Evolutionary conservation across 2,329 filamentous ascomycete species (phyloP).

Genomic region (Trichophyton mentagrophytes): DNA sequence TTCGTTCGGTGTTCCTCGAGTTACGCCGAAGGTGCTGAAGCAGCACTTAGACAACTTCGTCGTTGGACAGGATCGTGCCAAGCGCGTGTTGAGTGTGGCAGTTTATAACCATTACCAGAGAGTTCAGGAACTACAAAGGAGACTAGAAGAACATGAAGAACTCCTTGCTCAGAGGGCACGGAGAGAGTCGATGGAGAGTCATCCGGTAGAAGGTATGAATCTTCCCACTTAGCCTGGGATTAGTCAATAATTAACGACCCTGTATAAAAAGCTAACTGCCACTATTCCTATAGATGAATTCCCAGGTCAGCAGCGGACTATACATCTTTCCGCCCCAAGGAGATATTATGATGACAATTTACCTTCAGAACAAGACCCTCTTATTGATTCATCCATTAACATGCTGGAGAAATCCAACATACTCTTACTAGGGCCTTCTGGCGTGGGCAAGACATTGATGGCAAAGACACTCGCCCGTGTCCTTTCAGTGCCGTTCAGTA

Average conservation of each 20-base stretch:
- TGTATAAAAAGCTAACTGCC: not conserved
- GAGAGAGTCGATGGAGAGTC: conserved; percentile 53
- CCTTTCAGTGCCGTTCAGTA: conserved; percentile 89
- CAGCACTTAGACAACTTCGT: conserved; percentile 90
- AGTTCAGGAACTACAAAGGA: conserved; percentile 60
- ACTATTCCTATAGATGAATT: conserved; percentile 42
- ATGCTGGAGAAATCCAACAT: conserved; percentile 95
- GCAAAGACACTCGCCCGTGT: conserved; percentile 76
- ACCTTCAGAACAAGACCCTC: conserved; percentile 24
- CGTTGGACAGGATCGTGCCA: conserved; percentile 81
- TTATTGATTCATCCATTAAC: conserved; percentile 47
- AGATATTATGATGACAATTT: conserved; percentile 16
- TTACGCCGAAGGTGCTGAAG: conserved; percentile 60
- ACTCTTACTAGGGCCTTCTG: conserved; percentile 77
- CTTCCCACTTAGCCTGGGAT: no score
- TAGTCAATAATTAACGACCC: not conserved
- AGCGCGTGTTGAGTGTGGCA: conserved; percentile 83
- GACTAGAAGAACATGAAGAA: conserved; percentile 68
- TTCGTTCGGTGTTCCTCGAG: conserved; percentile 42
- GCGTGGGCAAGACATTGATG: conserved; percentile 94
- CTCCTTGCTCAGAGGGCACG: conserved; percentile 57
- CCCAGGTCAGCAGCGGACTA: conserved; percentile 46
- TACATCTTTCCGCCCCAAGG: conserved; percentile 25
- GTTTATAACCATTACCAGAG: conserved; percentile 96
- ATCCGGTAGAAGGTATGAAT: conserved; percentile 64